Evolutionary conservation across 805 yeast species (phyloP).

Genomic region (Maudiozyma pseudohumilis): DNA sequence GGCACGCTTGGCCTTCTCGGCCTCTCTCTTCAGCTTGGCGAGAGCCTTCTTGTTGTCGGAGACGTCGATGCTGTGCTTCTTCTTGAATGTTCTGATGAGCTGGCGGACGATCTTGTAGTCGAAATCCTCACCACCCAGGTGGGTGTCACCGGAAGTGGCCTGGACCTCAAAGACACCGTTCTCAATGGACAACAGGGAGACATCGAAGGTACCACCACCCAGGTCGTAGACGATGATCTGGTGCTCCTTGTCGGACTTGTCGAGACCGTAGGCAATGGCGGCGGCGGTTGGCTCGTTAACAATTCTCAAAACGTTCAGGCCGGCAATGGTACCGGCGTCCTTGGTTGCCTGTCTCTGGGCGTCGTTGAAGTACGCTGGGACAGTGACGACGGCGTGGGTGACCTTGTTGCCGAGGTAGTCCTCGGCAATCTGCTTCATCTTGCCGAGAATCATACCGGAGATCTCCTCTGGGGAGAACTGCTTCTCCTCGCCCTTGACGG

Average conservation of each 20-base stretch:
- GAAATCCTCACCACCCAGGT: conserved; percentile 95
- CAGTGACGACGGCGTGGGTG: conserved; percentile 85
- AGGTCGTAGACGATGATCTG: conserved; percentile 87
- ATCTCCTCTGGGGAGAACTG: conserved; percentile 86
- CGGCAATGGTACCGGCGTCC: conserved; percentile 89
- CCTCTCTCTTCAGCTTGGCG: conserved; percentile 92
- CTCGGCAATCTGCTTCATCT: conserved; percentile 90
- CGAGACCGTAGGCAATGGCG: conserved; percentile 93
- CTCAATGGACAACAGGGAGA: conserved; percentile 75
- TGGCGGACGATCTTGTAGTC: conserved; percentile 84
- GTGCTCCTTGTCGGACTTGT: conserved; percentile 71
- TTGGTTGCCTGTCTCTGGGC: conserved; percentile 92
- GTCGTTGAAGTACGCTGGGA: conserved; percentile 88
- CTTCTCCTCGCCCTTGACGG: conserved; percentile 62
- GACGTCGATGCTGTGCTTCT: conserved; percentile 83
- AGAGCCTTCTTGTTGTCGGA: conserved; percentile 74
- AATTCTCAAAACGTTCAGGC: conserved; percentile 77
- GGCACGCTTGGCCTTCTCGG: conserved; percentile 96
- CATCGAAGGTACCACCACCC: conserved; percentile 98
- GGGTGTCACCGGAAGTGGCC: conserved; percentile 95
- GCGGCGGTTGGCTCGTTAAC: conserved; percentile 96
- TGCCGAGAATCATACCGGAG: conserved; percentile 82
- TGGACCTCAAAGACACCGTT: conserved; percentile 88
- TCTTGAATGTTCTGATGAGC: conserved; percentile 78
- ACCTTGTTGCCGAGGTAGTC: conserved; percentile 77